phyloP scores from a whole-genome alignment of 2,329 filamentous ascomycete species.

The Curvularia sp. region DNA sequence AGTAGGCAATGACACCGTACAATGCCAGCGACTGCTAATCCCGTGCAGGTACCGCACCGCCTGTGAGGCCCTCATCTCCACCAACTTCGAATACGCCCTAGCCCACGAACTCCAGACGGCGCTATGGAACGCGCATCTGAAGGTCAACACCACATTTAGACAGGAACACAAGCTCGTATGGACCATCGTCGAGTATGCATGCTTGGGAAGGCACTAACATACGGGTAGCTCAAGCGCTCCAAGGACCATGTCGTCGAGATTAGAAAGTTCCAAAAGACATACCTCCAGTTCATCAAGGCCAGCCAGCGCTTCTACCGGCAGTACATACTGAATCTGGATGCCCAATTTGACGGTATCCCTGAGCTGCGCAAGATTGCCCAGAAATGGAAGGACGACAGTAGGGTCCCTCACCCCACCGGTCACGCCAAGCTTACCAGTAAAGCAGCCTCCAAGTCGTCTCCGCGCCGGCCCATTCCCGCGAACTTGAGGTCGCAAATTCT shows the following conservation, averaged over 20 bases:
- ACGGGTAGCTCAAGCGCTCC: constrained; percentile 54
- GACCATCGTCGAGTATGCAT: background rate
- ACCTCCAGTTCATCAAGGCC: constrained; percentile 83
- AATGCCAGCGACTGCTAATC: constrained; percentile 26
- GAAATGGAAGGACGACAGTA: constrained; percentile 50
- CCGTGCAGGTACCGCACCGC: constrained; percentile 68
- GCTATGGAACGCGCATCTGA: constrained; percentile 80
- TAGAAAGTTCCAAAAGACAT: constrained; percentile 81
- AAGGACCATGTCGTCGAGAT: constrained; percentile 66
- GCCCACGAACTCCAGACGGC: constrained; percentile 69
- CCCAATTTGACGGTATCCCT: constrained; percentile 62
- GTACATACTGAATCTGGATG: constrained; percentile 79
- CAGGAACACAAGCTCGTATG: constrained; percentile 56
- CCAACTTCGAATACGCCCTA: constrained; percentile 71
- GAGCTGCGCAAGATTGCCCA: constrained; percentile 65
- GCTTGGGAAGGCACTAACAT: constrained; percentile 13
- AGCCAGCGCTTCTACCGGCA: constrained; percentile 88
- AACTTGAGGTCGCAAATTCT: constrained; percentile 68
- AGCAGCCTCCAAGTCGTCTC: constrained; percentile 40
- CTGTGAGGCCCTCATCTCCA: constrained; percentile 75
- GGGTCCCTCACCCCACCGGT: constrained; percentile 3
- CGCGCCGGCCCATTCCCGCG: constrained; percentile 49
- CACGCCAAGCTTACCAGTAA: constrained; percentile 47
- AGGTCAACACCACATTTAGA: constrained; percentile 80
- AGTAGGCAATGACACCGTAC: constrained; percentile 32